Evolutionary conservation across 257 asterid genomes (phyloP).

Genomic region (Ajuga chamaepitys): DNA sequence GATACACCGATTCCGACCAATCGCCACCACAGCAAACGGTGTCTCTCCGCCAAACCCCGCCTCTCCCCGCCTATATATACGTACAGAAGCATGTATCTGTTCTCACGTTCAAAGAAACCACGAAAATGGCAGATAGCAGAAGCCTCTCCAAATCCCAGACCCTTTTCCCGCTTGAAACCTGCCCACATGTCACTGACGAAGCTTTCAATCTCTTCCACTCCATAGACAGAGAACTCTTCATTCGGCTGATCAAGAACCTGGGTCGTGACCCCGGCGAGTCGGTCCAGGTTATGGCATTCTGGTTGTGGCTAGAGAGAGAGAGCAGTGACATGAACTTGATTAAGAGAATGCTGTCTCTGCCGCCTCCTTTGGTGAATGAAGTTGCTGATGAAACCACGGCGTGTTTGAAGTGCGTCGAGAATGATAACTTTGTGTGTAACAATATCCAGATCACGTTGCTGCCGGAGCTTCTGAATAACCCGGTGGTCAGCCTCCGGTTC

Average conservation of each 20-base stretch:
- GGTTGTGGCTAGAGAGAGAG: constrained; percentile 48
- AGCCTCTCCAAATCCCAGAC: neutral
- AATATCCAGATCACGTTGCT: neutral
- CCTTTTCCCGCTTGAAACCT: constrained; percentile 20
- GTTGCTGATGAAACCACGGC: constrained; percentile 31
- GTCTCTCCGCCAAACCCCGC: constrained; percentile 6
- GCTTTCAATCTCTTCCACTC: constrained; percentile 43
- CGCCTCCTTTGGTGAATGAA: constrained; percentile 19
- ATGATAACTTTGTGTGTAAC: constrained; percentile 3
- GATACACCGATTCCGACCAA: constrained; percentile 1
- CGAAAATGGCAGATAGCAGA: constrained; percentile 11
- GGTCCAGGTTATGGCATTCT: constrained; percentile 37
- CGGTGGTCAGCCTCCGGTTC: constrained; percentile 15
- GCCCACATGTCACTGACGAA: constrained; percentile 33
- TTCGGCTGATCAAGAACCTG: constrained; percentile 22
- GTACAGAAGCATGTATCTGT: neutral
- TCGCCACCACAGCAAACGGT: constrained; percentile 1
- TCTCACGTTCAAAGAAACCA: neutral
- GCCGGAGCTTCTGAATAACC: constrained; percentile 16
- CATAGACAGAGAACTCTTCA: constrained; percentile 39
- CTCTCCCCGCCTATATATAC: neutral
- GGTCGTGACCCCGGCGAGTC: constrained; percentile 49
- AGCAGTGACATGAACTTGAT: constrained; percentile 19
- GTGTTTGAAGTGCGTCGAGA: constrained; percentile 37
- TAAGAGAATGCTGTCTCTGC: constrained; percentile 22